Percentiles rank a stretch among this genome's conserved stretches.
Conservation (phyloP, 202 grass and related monocot species). For the Carex arenaria region DNA sequence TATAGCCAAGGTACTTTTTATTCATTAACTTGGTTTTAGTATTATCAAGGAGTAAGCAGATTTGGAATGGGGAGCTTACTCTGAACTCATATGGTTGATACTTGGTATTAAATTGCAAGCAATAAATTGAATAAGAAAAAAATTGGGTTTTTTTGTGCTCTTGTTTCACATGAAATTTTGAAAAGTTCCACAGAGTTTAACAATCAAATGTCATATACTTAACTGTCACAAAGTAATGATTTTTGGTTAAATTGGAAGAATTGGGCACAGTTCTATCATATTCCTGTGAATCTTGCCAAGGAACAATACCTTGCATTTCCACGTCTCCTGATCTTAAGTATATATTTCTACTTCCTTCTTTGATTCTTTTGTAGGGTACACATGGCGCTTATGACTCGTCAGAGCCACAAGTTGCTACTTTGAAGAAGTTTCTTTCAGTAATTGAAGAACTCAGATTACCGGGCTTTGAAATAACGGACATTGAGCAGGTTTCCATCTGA, state of each 20-base stretch:
- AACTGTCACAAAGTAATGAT: neutral
- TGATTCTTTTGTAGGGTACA: slow-evolving; percentile 39
- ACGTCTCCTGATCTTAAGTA: neutral
- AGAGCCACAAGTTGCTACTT: slow-evolving; percentile 37
- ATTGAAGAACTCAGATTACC: slow-evolving; percentile 70
- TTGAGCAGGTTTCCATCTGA: slow-evolving; percentile 59
- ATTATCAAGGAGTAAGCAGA: neutral
- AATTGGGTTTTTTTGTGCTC: neutral
- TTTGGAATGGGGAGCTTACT: neutral
- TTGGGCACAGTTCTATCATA: neutral
- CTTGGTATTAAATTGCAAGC: neutral
- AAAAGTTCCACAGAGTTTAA: neutral
- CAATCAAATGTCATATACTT: neutral
- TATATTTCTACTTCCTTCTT: neutral
- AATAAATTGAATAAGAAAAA: neutral
- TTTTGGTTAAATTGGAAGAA: neutral
- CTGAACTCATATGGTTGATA: neutral
- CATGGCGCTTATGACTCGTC: slow-evolving; percentile 34
- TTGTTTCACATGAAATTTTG: neutral
- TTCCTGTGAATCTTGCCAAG: neutral
- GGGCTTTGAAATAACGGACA: slow-evolving; percentile 63
- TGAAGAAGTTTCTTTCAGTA: slow-evolving; percentile 75
- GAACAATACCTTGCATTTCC: neutral
- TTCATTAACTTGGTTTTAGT: neutral
- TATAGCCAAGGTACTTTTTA: slow-evolving; percentile 40